These are phyloP conservation scores for Plasmodium ovale DNA, from an alignment of 169 alveolate genomes.

Conservation along the genomic window DNA sequence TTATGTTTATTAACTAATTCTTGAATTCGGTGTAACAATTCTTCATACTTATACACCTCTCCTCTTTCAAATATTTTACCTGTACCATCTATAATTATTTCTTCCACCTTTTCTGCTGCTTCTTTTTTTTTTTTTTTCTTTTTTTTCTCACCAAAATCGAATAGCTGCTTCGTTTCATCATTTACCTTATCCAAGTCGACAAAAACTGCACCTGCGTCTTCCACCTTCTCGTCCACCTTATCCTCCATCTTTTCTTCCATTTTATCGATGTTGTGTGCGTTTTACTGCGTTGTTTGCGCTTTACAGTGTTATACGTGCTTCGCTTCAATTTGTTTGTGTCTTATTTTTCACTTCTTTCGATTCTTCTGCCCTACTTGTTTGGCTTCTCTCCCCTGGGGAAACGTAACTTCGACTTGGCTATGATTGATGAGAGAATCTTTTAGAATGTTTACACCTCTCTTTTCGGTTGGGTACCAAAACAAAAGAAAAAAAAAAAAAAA, in stretches of 20 bases:
- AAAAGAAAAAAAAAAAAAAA: too few relatives aligned
- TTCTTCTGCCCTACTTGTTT: not conserved
- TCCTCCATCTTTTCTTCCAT: not conserved
- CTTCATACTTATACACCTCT: slow-evolving; percentile 90
- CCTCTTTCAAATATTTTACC: slow-evolving; percentile 89
- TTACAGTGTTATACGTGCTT: not conserved
- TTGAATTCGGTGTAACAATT: slow-evolving; percentile 91
- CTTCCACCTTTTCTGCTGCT: slow-evolving; percentile 80
- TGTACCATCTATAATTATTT: slow-evolving; percentile 84
- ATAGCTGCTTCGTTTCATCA: slow-evolving; percentile 78
- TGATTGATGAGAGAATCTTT: too few relatives aligned
- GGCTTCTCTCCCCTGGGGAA: not conserved
- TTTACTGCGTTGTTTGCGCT: too few relatives aligned
- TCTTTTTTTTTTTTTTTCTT: slow-evolving; percentile 87
- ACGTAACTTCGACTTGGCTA: too few relatives aligned
- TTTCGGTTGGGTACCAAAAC: too few relatives aligned
- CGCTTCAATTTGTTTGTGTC: not conserved
- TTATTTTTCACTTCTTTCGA: not conserved
- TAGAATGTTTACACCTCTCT: too few relatives aligned
- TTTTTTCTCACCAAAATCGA: slow-evolving; percentile 91
- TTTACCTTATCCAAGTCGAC: slow-evolving; percentile 47
- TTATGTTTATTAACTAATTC: slow-evolving; percentile 89
- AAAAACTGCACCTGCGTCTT: slow-evolving; percentile 51
- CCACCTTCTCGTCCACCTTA: slow-evolving; percentile 44
- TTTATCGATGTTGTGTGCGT: too few relatives aligned